Evolutionary conservation across 148 eudicot species (phyloP), one percentile per base, ranked within the genome.

Genomic region (Heliamphora exappendiculata): DNA sequence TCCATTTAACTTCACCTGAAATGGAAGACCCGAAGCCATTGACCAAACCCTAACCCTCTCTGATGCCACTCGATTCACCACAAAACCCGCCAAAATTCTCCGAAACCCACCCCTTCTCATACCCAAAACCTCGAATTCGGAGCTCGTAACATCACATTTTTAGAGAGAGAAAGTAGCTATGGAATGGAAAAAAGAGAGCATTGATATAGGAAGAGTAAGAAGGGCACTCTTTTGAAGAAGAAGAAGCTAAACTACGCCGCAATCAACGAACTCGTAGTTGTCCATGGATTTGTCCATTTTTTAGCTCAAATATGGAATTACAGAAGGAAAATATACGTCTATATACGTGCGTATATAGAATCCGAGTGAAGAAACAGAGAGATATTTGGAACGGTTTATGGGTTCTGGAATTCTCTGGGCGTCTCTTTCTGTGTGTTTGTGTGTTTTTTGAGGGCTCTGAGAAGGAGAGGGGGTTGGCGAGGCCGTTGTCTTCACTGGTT

Each of bases 21-120:
- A 85, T 79, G 88, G 86, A 87, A 90, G 89, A 87, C 72, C 75
- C 33, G 91, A 84, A 75, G 90, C 91, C 94, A 90, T 88, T 66
- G 34, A 73, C 60, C 66, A 78, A 84, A 80, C 63, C 84, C 84
- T 70, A 81, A 86, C 51, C 55, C 76, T 72, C 33, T 55, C 64
- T 26, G 24, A 77, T 29, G 31, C 6, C n/a, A 66, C 77, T 44
- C 58, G 75, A 59, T 51, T 47, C 47, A 64, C 70, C 53, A 62
- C 72, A 66, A 70, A 82, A 75, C 14, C 39, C 45, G 20, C 63
- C 42, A 39, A 22, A 66, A 55, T 41, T 7, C 33, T 14, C 14
- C 57, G 13, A 17, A 68, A 70, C 53, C 17, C 73, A 22, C 16
- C 20, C 70, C 7, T 41, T 29, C 16, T 19, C 70, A 41, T 28